These are phyloP conservation scores for Penicillium mononematosum DNA, from an alignment of 495 filamentous ascomycete species.

Conservation along the genomic window DNA sequence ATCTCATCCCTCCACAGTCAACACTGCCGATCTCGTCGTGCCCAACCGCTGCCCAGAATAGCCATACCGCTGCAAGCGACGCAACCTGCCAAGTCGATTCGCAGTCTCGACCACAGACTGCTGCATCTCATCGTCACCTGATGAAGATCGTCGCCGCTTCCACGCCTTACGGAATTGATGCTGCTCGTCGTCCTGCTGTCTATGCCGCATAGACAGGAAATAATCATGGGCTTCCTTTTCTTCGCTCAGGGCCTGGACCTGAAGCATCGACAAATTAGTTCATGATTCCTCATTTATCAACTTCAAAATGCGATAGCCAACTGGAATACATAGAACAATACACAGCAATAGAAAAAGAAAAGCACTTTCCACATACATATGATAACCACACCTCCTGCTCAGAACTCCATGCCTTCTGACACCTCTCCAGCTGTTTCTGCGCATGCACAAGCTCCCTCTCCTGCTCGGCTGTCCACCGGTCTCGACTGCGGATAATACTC, in stretches of 20 bases:
- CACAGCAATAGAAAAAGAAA: neutral
- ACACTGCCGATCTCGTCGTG: slow-evolving; percentile 11
- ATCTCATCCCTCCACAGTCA: slow-evolving; percentile 19
- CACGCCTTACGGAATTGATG: slow-evolving; percentile 43
- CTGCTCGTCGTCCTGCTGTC: slow-evolving; percentile 41
- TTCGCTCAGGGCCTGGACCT: slow-evolving; percentile 39
- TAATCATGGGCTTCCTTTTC: slow-evolving; percentile 41
- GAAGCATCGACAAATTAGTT: slow-evolving; percentile 4
- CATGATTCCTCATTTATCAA: neutral
- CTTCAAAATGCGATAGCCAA: neutral
- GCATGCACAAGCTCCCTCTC: slow-evolving; percentile 36
- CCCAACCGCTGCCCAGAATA: slow-evolving; percentile 15
- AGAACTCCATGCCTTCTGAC: slow-evolving; percentile 47
- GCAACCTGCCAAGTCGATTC: slow-evolving; percentile 15
- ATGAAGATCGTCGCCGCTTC: slow-evolving; percentile 27
- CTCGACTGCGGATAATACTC: slow-evolving; percentile 32
- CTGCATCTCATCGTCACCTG: neutral
- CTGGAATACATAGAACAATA: neutral
- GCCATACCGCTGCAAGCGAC: slow-evolving; percentile 21
- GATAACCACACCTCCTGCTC: slow-evolving; percentile 44
- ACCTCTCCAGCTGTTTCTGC: slow-evolving; percentile 32
- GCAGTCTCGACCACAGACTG: slow-evolving; percentile 4
- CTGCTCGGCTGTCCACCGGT: slow-evolving; percentile 39
- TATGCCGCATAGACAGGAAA: slow-evolving; percentile 37
- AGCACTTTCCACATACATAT: slow-evolving; percentile 31